Evolutionary conservation across 139 green algal genomes (phyloP).

Genomic region (Chlorella vulgaris): DNA sequence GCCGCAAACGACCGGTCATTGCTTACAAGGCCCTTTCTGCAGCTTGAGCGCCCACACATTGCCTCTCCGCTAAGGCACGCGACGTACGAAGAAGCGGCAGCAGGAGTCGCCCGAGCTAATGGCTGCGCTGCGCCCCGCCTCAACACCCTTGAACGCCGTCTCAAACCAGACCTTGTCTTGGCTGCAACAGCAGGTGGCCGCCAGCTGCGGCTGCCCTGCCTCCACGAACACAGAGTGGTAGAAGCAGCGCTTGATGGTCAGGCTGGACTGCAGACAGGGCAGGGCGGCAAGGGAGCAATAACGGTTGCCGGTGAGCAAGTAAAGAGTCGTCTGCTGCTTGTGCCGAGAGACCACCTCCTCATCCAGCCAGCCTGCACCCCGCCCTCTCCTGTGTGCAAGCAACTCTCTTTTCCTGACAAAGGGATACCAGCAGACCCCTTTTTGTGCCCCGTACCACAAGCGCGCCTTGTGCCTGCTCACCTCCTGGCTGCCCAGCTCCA

Average conservation of each 20-base stretch:
- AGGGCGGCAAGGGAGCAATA: background rate
- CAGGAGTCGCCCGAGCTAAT: conserved; percentile 9
- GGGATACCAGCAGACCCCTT: too few relatives aligned
- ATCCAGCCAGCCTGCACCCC: too few relatives aligned
- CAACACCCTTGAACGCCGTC: background rate
- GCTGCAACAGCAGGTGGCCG: conserved; percentile 44
- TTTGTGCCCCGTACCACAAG: too few relatives aligned
- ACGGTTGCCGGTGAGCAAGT: background rate
- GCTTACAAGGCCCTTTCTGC: too few relatives aligned
- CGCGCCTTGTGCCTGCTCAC: too few relatives aligned
- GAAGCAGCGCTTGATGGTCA: conserved; percentile 46
- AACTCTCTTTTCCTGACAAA: too few relatives aligned
- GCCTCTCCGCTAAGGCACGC: background rate
- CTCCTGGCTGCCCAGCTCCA: background rate
- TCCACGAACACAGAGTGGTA: conserved; percentile 41
- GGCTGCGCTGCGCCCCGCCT: background rate
- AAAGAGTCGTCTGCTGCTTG: too few relatives aligned
- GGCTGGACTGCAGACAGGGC: background rate
- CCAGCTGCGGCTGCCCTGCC: conserved; percentile 41
- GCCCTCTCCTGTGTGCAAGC: too few relatives aligned
- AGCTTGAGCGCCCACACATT: too few relatives aligned
- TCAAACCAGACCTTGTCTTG: conserved; percentile 42
- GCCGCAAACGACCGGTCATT: too few relatives aligned
- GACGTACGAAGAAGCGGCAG: conserved; percentile 28
- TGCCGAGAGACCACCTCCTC: too few relatives aligned